These are phyloP conservation scores for Ogataea nonfermentans DNA, from an alignment of 805 yeast genomes.

Conservation along the genomic window DNA sequence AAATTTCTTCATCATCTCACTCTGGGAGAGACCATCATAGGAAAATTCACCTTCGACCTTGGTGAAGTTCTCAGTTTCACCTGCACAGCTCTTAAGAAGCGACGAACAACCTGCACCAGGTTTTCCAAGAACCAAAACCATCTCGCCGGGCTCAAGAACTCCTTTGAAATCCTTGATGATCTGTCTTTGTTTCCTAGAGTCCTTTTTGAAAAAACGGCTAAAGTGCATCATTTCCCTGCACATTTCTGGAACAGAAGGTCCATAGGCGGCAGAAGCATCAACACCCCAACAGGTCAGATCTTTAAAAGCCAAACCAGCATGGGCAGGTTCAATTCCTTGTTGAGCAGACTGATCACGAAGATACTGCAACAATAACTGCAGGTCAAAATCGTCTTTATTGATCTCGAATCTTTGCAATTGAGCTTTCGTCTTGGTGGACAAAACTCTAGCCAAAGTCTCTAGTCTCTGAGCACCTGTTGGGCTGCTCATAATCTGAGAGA, in stretches of 20 bases:
- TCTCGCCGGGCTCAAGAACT: conserved; percentile 46
- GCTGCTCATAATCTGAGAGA: conserved; percentile 17
- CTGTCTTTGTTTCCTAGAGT: conserved; percentile 20
- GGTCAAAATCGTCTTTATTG: conserved; percentile 41
- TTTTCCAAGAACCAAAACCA: conserved; percentile 52
- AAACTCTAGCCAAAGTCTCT: conserved; percentile 48
- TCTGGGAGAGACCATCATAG: conserved; percentile 49
- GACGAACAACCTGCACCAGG: conserved; percentile 70
- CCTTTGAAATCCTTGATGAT: conserved; percentile 27
- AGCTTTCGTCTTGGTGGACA: conserved; percentile 47
- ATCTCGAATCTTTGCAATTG: conserved; percentile 25
- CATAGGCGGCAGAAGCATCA: conserved; percentile 45
- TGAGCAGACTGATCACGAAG: conserved; percentile 41
- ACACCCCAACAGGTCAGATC: conserved; percentile 44
- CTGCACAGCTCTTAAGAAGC: conserved; percentile 45
- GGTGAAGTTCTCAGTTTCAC: conserved; percentile 40
- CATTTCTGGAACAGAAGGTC: conserved; percentile 36
- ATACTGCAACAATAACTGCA: conserved; percentile 35
- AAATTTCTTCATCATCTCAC: conserved; percentile 45
- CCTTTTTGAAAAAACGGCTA: conserved; percentile 18
- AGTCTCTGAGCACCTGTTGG: conserved; percentile 35
- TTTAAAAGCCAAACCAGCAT: conserved; percentile 44
- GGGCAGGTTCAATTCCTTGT: conserved; percentile 46
- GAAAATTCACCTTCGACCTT: conserved; percentile 39
- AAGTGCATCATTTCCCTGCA: conserved; percentile 37